Base-by-base conservation (phyloP, 75 land plant species). In the Selaginella tamariscina region DNA sequence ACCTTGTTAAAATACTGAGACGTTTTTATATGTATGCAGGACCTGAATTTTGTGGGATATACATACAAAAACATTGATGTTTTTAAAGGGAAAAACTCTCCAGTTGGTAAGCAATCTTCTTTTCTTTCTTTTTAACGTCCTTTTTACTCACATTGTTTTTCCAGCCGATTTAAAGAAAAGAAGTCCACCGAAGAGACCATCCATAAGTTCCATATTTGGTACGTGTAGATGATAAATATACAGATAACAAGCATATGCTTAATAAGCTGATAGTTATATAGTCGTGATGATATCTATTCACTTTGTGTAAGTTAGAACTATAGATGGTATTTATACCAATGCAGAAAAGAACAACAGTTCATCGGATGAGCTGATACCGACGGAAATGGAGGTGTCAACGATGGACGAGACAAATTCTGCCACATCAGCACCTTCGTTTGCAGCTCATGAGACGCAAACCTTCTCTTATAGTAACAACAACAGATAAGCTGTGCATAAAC, bases 351-450 rank as follows among this genome's bases (percentile, higher is more conserved):
- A 39, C 49, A 39, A 39, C 49, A 59, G 23, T n/a, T 39, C 49
- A 15, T 39, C 49, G 15, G 49, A 39, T n/a, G 62, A 24, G 26
- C 2, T 39, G 5, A 39, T 15, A 5, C 49, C 49, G 15, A 39
- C 49, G 5, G 49, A 39, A 59, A 59, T 59, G 26, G 62, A 59
- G 62, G 62, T 59, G 26, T 59, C 62, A 59, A 59, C 24, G 9
- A 23, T 59, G 62, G 27, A 27, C 18, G 20, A 49, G 20, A 11
- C 54, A 49, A 20, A 11, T 49, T 20, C 11, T 49, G 20, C 18
- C 18, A 49, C 20, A 20, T 20, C 54, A 49, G 11, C n/a, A n/a
- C 18, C 20, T 49, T 49, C 11, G 54, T 11, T 11, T 49, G 54
- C 54, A 49, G 20, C 20, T 49, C 54, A 49, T 49, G 54, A 49